Evolutionary conservation across 176 grass and related monocot species (phyloP).

Genomic region (Pharus latifolius): DNA sequence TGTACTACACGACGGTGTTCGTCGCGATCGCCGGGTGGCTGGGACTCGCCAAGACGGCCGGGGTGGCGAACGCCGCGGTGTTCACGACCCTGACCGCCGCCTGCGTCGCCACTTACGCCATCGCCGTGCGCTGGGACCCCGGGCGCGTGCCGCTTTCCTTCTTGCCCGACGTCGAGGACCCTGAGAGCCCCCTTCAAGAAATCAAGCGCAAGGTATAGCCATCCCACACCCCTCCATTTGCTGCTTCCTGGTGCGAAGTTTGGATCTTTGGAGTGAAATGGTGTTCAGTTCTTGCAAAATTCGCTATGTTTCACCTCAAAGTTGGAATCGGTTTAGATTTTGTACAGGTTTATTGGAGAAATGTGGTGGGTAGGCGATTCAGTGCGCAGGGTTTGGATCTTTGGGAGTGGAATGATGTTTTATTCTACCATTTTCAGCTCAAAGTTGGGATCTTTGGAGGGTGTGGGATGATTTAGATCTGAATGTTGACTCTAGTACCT

Average conservation of each 20-base stretch:
- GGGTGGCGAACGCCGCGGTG: slow-evolving; percentile 61
- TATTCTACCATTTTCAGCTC: neutral
- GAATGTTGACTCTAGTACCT: neutral
- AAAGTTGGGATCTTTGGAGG: neutral
- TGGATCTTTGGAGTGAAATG: slow-evolving; percentile 12
- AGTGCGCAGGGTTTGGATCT: neutral
- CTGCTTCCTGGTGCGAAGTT: neutral
- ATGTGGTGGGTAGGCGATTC: neutral
- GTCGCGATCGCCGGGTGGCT: slow-evolving; percentile 68
- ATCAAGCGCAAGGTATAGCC: slow-evolving; percentile 76
- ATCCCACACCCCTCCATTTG: neutral
- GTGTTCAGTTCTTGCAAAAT: neutral
- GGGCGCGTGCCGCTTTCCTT: slow-evolving; percentile 63
- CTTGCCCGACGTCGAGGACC: slow-evolving; percentile 59
- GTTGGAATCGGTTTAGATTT: neutral
- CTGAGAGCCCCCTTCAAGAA: slow-evolving; percentile 51
- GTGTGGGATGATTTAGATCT: neutral
- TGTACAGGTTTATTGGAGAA: neutral
- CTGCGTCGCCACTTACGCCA: slow-evolving; percentile 48
- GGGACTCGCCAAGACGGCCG: slow-evolving; percentile 44
- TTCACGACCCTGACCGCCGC: slow-evolving; percentile 40
- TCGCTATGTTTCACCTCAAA: neutral
- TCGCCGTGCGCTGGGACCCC: slow-evolving; percentile 56
- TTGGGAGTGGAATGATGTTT: neutral
- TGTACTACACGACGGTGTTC: slow-evolving; percentile 87